Conservation (phyloP, 305 asterid genomes). For the Fraxinus paxiana region DNA sequence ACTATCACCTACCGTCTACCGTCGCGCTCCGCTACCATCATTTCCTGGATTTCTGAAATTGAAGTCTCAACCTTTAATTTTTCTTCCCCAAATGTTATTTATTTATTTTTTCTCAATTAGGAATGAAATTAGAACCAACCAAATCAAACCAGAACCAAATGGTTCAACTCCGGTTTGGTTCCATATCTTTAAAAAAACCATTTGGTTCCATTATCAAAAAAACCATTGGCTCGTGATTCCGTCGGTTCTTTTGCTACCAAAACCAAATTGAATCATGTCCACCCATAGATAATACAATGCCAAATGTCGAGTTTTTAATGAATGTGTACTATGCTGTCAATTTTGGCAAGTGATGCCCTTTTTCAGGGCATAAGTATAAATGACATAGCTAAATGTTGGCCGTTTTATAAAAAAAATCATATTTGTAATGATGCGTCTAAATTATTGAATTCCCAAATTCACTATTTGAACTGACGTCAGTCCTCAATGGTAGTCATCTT, state of each 20-base stretch:
- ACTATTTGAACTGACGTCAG: not conserved
- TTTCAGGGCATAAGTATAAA: not conserved
- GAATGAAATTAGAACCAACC: too few species aligned
- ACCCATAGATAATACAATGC: not conserved
- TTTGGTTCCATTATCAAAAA: not conserved
- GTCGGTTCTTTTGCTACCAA: not conserved
- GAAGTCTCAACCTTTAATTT: too few species aligned
- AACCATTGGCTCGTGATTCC: not conserved
- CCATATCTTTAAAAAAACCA: not conserved
- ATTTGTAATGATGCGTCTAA: not conserved
- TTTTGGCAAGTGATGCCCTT: not conserved
- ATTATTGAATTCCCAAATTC: not conserved
- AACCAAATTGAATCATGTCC: not conserved
- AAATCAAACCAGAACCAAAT: too few species aligned
- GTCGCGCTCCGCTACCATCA: not conserved
- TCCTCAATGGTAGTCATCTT: not conserved
- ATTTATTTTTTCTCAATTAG: too few species aligned
- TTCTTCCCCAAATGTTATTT: not conserved
- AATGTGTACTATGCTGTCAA: not conserved
- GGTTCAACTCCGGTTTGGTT: not conserved
- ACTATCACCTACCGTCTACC: not conserved
- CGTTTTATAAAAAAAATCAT: not conserved
- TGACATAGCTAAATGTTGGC: not conserved
- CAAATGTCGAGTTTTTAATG: not conserved
- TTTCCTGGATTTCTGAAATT: not conserved